Percentiles rank a stretch among this genome's conserved stretches.
phyloP scores from a whole-genome alignment of 768 basidiomycete species.

The Rhizopogon rudus region DNA sequence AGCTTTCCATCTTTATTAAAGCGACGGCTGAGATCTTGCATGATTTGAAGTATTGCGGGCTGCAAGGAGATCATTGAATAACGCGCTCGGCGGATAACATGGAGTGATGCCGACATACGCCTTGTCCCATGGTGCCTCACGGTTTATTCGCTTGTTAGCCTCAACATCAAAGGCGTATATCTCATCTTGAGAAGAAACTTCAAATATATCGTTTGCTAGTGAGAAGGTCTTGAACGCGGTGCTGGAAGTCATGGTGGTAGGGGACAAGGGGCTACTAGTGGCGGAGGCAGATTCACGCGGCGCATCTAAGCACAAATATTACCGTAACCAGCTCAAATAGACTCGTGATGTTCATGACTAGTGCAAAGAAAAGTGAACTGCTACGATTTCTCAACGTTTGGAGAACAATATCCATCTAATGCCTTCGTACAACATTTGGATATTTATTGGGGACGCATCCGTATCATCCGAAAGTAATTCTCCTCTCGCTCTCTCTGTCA shows the following conservation, averaged over 20 bases:
- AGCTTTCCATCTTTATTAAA: slow-evolving; percentile 84
- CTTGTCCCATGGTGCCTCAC: slow-evolving; percentile 76
- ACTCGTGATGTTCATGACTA: not conserved
- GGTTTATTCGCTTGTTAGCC: slow-evolving; percentile 60
- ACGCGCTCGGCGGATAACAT: not conserved
- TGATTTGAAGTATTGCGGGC: slow-evolving; percentile 77
- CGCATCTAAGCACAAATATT: not conserved
- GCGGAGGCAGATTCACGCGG: not conserved
- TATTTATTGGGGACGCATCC: slow-evolving; percentile 8
- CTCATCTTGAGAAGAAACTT: slow-evolving; percentile 71
- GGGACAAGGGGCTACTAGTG: not conserved
- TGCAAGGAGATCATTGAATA: slow-evolving; percentile 20
- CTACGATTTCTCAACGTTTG: slow-evolving; percentile 23
- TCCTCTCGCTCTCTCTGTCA: slow-evolving; percentile 14
- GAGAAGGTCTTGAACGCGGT: slow-evolving; percentile 72
- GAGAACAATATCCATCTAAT: slow-evolving; percentile 48
- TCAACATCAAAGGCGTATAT: slow-evolving; percentile 74
- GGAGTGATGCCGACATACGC: slow-evolving; percentile 53
- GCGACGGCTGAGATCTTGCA: slow-evolving; percentile 96
- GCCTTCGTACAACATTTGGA: slow-evolving; percentile 36
- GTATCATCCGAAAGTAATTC: slow-evolving; percentile 13
- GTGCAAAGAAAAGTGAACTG: not conserved
- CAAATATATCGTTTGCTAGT: slow-evolving; percentile 62
- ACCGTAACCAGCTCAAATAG: too few relatives aligned
- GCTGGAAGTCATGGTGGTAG: slow-evolving; percentile 33